Percentiles rank a stretch among this genome's conserved stretches.
These are phyloP conservation scores for Pezicula carpinea DNA, from an alignment of 2,329 filamentous ascomycete genomes.

Conservation along the genomic window DNA sequence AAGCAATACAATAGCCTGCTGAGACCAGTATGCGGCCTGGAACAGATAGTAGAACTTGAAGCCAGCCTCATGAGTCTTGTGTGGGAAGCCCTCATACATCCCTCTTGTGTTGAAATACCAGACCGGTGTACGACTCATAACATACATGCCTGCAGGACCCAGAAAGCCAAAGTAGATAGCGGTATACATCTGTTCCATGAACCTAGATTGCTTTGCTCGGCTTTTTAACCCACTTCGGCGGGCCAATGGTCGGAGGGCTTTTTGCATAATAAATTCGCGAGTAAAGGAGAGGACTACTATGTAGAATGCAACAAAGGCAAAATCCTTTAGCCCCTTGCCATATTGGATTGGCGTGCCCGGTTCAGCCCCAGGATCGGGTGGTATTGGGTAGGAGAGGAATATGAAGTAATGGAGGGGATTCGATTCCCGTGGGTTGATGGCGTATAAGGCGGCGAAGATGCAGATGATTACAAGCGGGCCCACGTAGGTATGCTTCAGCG, in stretches of 20 bases:
- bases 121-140: conserved; percentile 86
- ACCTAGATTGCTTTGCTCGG: conserved; percentile 76
- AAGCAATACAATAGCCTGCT: conserved; percentile 84
- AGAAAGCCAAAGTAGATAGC: conserved; percentile 84
- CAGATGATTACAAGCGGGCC: conserved; percentile 65
- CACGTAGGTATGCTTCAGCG: conserved; percentile 55
- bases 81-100: conserved; percentile 88
- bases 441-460: conserved; percentile 63
- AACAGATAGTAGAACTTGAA: conserved; percentile 98
- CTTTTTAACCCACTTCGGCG: conserved; percentile 63
- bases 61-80: conserved; percentile 69
- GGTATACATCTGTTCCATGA: conserved; percentile 96
- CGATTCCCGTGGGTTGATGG: conserved; percentile 67
- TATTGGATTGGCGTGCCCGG: conserved; percentile 58
- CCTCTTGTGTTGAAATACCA: conserved; percentile 93
- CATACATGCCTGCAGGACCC: conserved; percentile 78
- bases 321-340: conserved; percentile 81
- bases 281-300: conserved; percentile 87
- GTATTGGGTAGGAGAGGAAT: conserved; percentile 83
- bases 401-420: conserved; percentile 80
- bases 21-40: conserved; percentile 91
- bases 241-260: conserved; percentile 74
- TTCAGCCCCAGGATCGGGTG: conserved; percentile 34
- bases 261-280: conserved; percentile 94
- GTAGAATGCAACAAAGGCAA: conserved; percentile 87